phyloP scores from a whole-genome alignment of 1,139 yeast species.

The Pichia kudriavzevii region DNA sequence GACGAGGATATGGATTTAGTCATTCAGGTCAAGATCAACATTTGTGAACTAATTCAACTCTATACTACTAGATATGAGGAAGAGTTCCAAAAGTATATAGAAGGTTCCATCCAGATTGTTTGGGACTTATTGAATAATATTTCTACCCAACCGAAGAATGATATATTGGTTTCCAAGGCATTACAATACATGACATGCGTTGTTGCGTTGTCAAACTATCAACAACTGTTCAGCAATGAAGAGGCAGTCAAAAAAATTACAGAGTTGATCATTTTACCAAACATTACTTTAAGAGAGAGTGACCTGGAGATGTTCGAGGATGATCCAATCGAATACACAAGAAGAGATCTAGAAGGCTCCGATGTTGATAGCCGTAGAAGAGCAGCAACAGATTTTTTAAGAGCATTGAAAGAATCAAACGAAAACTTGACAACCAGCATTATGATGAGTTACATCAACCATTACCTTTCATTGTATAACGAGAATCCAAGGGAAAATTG shows the following conservation, averaged over 20 bases:
- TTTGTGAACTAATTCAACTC: conserved; percentile 76
- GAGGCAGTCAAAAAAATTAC: conserved; percentile 68
- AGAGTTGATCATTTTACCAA: conserved; percentile 81
- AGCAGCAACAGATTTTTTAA: conserved; percentile 82
- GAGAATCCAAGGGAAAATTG: conserved; percentile 40
- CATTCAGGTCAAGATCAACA: conserved; percentile 72
- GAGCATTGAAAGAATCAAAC: conserved; percentile 77
- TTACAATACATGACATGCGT: conserved; percentile 79
- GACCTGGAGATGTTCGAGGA: conserved; percentile 95
- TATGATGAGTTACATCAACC: conserved; percentile 69
- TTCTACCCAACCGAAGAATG: conserved; percentile 71
- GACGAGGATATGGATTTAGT: conserved; percentile 69
- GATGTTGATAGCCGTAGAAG: conserved; percentile 90
- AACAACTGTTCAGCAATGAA: conserved; percentile 59
- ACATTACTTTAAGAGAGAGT: conserved; percentile 70
- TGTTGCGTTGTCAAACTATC: conserved; percentile 59
- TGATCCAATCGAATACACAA: conserved; percentile 87
- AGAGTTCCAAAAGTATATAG: conserved; percentile 70
- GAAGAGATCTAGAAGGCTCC: conserved; percentile 91
- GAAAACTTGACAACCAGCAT: conserved; percentile 67
- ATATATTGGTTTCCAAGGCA: conserved; percentile 74
- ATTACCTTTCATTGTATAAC: conserved; percentile 49
- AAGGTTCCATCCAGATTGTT: conserved; percentile 70
- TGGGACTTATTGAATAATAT: conserved; percentile 71
- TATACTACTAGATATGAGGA: conserved; percentile 91